Base-by-base conservation (phyloP, 176 grass and related monocot genomes). In the Eleusine coracana region DNA sequence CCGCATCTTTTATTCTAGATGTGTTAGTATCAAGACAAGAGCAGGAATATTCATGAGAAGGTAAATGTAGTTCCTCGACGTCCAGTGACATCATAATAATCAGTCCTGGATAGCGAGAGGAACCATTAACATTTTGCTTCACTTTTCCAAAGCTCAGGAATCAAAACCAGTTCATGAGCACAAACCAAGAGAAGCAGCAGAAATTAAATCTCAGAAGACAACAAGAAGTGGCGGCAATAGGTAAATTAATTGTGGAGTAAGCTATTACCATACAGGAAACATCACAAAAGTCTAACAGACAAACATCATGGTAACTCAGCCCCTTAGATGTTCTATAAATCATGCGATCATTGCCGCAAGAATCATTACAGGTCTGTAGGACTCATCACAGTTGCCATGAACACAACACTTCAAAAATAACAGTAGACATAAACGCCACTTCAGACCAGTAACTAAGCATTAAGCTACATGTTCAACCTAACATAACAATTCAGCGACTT, bases 321-420 rank as follows among this genome's bases (percentile, higher is more conserved):
- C 90, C 89, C 80, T 92, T 89, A 86, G 89, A 92, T 92, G 87
- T 92, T 97, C 87, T 88, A 86, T 74, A 73, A 84, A 68, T 51
- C 66, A 74, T 74, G 76, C 68, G 28, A 88, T 94, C 91, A 92
- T 90, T 23, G 63, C 87, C 36, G 68, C 91, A 94, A 82, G 45
- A 91, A 92, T 92, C 94, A 97, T 87, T 91, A 88, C 94, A 87
- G 85, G 89, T 97, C 87, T 94, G 89, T 79, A 86, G 51, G 64
- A 76, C 38, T 85, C 87, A 80, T 85, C 94, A 90, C 50, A 10
- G 64, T 86, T 73, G 16, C 56, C 60, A 70, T 13, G 2, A 50
- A 80, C n/a, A 60, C 15, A 39, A 4, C 5, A 58, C 5, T 38
- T 68, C 0, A 3, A 68, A 61, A 10, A 2, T 40, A 34, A 52